Percentiles rank a stretch among this genome's conserved stretches.
phyloP scores from a whole-genome alignment of 2,329 filamentous ascomycete species.

The Aspergillus hiratsukae region DNA sequence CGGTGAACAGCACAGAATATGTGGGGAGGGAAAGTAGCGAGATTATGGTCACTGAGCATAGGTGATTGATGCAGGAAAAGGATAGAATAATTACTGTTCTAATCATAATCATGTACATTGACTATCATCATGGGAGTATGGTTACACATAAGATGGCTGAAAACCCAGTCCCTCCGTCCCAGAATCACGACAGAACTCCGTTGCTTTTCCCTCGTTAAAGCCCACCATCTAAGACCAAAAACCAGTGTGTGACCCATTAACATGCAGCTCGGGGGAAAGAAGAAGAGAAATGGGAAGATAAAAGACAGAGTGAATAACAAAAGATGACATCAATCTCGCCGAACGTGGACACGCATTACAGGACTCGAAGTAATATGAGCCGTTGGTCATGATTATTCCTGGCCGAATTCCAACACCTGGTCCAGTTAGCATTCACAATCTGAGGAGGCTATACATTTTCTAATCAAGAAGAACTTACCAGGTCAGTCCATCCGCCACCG shows the following conservation, averaged over 20 bases:
- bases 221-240: slow-evolving; percentile 14
- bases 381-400: slow-evolving; percentile 12
- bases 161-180: slow-evolving; percentile 15
- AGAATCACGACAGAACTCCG: slow-evolving; percentile 29
- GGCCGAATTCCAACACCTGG: slow-evolving; percentile 28
- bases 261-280: slow-evolving; percentile 3
- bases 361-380: slow-evolving; percentile 1
- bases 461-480: slow-evolving; percentile 53
- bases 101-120: slow-evolving; percentile 19
- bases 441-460: background rate
- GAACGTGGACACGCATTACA: slow-evolving; percentile 4
- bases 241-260: slow-evolving; percentile 14
- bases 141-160: slow-evolving; percentile 19
- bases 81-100: background rate
- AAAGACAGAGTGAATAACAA: slow-evolving; percentile 1
- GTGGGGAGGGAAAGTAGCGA: slow-evolving; percentile 8
- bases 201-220: slow-evolving; percentile 27
- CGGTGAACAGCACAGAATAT: slow-evolving; percentile 9
- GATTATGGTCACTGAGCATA: background rate
- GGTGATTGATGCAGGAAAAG: background rate
- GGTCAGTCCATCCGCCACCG: slow-evolving; percentile 75
- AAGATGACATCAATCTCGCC: slow-evolving; percentile 3
- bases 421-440: slow-evolving; percentile 5
- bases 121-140: slow-evolving; percentile 17
- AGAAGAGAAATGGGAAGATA: slow-evolving; percentile 1